phyloP scores from a whole-genome alignment of 2,329 filamentous ascomycete genomes.

The Curvularia sp. region DNA sequence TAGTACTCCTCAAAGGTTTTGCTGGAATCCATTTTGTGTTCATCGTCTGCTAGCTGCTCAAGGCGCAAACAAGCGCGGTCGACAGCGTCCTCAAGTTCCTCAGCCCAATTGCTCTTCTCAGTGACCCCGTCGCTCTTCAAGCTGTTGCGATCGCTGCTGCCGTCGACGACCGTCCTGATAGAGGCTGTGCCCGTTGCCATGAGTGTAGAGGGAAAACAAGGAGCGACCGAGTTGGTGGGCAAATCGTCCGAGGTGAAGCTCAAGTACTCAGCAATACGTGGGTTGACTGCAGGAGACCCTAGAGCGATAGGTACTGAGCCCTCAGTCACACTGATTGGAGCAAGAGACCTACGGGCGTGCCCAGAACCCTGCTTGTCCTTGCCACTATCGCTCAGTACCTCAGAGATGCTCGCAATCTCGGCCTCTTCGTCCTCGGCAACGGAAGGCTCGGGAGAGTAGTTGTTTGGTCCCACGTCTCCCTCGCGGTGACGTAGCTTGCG shows the following conservation, averaged over 20 bases:
- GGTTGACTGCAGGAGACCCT: constrained; percentile 38
- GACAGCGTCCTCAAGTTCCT: constrained; percentile 39
- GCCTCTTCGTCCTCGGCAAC: constrained; percentile 28
- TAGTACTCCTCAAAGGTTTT: constrained; percentile 38
- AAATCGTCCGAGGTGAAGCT: constrained; percentile 39
- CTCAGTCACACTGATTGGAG: constrained; percentile 13
- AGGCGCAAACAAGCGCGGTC: constrained; percentile 34
- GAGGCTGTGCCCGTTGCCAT: constrained; percentile 20
- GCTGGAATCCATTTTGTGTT: constrained; percentile 26
- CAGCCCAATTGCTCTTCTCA: constrained; percentile 47
- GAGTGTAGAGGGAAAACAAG: constrained; percentile 25
- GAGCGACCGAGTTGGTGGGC: constrained; percentile 28
- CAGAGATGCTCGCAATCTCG: constrained; percentile 27
- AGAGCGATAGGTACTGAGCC: constrained; percentile 37
- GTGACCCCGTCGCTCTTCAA: constrained; percentile 38
- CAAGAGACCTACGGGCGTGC: constrained; percentile 21
- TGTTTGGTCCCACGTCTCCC: constrained; percentile 30
- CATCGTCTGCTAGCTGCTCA: constrained; percentile 47
- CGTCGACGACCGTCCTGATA: constrained; percentile 18
- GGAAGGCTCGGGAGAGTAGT: constrained; percentile 28
- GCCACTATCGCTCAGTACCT: constrained; percentile 27
- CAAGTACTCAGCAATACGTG: constrained; percentile 40
- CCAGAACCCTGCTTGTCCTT: constrained; percentile 16
- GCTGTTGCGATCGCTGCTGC: constrained; percentile 19
- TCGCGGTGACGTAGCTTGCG: constrained; percentile 22